phyloP scores from a whole-genome alignment of 2,329 filamentous ascomycete genomes.

The Aspergillus arachidicola region DNA sequence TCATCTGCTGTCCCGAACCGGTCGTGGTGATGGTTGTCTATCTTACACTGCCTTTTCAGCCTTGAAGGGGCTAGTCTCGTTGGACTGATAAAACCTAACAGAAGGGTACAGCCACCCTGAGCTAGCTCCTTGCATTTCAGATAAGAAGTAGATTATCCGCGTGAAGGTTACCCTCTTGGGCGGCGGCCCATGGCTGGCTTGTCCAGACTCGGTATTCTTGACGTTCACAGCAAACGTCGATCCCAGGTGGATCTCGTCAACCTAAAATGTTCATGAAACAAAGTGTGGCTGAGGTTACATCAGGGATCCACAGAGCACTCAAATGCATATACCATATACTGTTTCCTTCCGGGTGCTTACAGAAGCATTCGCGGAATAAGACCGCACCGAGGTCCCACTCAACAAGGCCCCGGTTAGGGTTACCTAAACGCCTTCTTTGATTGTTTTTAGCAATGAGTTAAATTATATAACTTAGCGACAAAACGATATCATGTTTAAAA shows the following conservation, averaged over 20 bases:
- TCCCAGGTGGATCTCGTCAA: not conserved
- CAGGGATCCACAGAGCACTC: not conserved
- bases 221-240: not conserved
- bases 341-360: not conserved
- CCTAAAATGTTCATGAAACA: not conserved
- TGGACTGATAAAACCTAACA: not conserved
- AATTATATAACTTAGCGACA: no score
- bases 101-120: not conserved
- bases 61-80: not conserved
- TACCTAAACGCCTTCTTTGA: no score
- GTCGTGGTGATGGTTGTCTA: no score
- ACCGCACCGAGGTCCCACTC: not conserved
- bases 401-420: no score
- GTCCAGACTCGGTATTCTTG: slow-evolving; percentile 3
- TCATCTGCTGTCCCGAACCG: no score
- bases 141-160: not conserved
- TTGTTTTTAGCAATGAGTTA: no score
- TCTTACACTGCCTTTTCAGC: not conserved
- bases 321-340: not conserved
- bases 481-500: no score
- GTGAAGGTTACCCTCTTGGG: not conserved
- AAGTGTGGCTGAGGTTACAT: not conserved
- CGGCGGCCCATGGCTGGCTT: not conserved
- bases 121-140: not conserved
- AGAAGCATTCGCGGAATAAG: not conserved